A percentile compares a stretch with the other conserved stretches of the same genome.
Conservation (phyloP, 1,284 basidiomycete genomes). For the Uromyces viciae-fabae region DNA sequence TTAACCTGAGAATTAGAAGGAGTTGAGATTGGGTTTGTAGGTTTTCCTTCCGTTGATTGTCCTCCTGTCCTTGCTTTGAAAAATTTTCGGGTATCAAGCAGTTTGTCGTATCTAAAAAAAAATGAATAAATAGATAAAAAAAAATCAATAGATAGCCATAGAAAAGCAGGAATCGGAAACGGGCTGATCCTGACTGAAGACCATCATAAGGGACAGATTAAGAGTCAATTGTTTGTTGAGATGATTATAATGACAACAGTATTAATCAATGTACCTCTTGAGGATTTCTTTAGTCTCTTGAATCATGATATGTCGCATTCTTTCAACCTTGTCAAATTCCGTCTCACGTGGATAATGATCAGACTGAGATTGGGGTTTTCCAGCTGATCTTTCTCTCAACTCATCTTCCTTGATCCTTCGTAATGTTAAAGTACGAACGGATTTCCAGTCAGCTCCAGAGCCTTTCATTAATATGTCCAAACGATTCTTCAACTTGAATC, state of each 20-base stretch:
- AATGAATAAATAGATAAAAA: not conserved
- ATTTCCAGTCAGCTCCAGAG: slow-evolving; percentile 38
- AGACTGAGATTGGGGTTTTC: not conserved
- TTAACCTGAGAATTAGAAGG: slow-evolving; percentile 7
- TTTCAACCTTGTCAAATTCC: slow-evolving; percentile 40
- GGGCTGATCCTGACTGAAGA: too few relatives aligned
- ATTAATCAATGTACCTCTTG: slow-evolving; percentile 29
- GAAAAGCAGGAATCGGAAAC: too few relatives aligned
- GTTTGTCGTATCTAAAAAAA: slow-evolving; percentile 32
- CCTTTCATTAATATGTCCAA: slow-evolving; percentile 26
- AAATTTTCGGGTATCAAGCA: slow-evolving; percentile 35
- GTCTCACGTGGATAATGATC: slow-evolving; percentile 21
- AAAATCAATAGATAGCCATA: not conserved
- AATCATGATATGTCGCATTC: slow-evolving; percentile 41
- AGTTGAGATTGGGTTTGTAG: not conserved
- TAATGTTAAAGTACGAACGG: slow-evolving; percentile 15
- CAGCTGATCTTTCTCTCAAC: not conserved
- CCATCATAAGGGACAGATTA: too few relatives aligned
- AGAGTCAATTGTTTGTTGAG: not conserved
- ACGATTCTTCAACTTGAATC: slow-evolving; percentile 41
- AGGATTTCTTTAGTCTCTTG: slow-evolving; percentile 44
- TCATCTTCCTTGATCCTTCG: slow-evolving; percentile 43
- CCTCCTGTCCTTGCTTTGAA: not conserved
- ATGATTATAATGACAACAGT: not conserved
- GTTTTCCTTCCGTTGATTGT: not conserved